Base-by-base conservation (phyloP, 768 basidiomycete species). In the Coprinopsis strossmayeri region DNA sequence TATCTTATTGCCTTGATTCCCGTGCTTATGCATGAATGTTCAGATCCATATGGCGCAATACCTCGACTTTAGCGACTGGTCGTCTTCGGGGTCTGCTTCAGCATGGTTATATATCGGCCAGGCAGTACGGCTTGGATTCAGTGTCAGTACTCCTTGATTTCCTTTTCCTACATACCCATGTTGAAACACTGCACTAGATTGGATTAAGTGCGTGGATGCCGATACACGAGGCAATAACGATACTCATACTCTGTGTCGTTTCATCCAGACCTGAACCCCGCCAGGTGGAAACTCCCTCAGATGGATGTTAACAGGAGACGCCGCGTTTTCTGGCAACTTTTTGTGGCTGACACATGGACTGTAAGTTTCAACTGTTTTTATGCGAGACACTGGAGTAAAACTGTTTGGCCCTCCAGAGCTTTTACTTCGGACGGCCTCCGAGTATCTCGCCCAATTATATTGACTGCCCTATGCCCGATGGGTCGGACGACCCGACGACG, bases 281-380 rank as follows among this genome's bases (percentile, higher is more conserved):
- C 69, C 4, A 70, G 80, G 23, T 87, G 84, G 79, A 73, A 78
- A 24, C 66, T 87, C 3, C 67, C 71, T 15, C 67, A 71, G 23
- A 61, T 64, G 18, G 61, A 68, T 34, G 59, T 67, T 15, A 67
- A 79, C 50, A 66, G 70, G 47, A 76, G 85, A 15, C 73, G 69
- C 46, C 68, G 68, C 18, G 64, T 82, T 10, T 87, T 86, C 58
- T 89, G 84, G 82, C 77, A 82, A 41, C 60, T 87, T n/a, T 86
- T 82, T 56, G 55, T 68, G 21, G 59, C 76, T 24, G 86, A 87
- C 55, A 79, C 81, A 0, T 78, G 77, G 72, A 62, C 76, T 32
- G 86, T 87, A 55, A 40, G 65, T 38, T 11, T 7, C 35, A 18
- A 10, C 30, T 38, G 20, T 38, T 23, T 7, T 26, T n/a, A n/a